Evolutionary conservation across 192 early-diverging fungal genomes (phyloP).

Genomic region (Cladochytrium replicatum): DNA sequence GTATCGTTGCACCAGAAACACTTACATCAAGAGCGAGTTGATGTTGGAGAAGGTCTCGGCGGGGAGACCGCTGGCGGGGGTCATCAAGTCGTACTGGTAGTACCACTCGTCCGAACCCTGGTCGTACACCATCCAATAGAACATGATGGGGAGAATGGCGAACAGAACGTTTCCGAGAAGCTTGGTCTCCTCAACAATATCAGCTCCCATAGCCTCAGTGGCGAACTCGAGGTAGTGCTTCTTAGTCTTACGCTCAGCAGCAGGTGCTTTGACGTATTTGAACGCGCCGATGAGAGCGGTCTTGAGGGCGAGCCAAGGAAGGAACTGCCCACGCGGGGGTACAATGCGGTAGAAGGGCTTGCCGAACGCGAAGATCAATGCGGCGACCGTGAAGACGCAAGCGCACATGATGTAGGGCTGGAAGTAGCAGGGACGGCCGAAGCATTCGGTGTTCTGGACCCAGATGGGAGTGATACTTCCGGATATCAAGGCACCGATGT

Average conservation of each 20-base stretch:
- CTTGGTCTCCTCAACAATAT: no score
- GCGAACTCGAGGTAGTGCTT: not conserved
- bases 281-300: slow-evolving; percentile 12
- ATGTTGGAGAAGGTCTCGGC: no score
- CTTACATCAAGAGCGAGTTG: no score
- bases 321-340: slow-evolving; percentile 47
- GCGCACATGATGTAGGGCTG: slow-evolving; percentile 32
- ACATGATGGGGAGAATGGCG: no score
- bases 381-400: slow-evolving; percentile 28
- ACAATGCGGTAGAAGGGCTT: slow-evolving; percentile 49
- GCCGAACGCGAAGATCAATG: slow-evolving; percentile 40
- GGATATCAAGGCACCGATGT: slow-evolving; percentile 42
- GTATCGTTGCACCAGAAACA: no score
- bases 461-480: slow-evolving; percentile 36
- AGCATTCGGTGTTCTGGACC: slow-evolving; percentile 16
- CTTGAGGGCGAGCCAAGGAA: slow-evolving; percentile 31
- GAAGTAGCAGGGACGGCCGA: slow-evolving; percentile 33
- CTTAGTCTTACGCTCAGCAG: not conserved
- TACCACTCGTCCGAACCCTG: no score
- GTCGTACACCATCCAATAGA: no score
- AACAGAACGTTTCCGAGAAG: no score
- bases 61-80: no score
- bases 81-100: no score
- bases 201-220: no score
- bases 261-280: slow-evolving; percentile 1